A percentile compares a stretch with the other conserved stretches of the same genome.
phyloP scores from a whole-genome alignment of 2,329 filamentous ascomycete genomes.

The Microsporum canis region DNA sequence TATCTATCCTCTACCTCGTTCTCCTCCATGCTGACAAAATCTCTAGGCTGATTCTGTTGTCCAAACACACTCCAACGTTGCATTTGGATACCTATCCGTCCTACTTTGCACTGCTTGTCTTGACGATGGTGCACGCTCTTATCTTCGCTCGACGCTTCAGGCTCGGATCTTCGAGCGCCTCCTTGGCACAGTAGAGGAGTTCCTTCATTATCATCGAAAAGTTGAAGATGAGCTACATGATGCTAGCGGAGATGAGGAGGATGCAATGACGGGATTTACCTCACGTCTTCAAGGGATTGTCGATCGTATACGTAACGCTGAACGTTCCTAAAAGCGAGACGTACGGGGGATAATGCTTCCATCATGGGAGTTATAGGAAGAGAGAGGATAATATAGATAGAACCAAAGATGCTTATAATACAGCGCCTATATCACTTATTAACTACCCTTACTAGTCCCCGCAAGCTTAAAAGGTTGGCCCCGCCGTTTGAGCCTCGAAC shows the following conservation, averaged over 20 bases:
- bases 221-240: conserved; percentile 41
- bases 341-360: no score
- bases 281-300: conserved; percentile 44
- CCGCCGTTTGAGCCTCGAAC: no score
- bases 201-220: conserved; percentile 48
- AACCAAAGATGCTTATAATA: no score
- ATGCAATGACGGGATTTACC: conserved; percentile 43
- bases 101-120: conserved; percentile 72
- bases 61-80: conserved; percentile 68
- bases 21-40: conserved; percentile 3
- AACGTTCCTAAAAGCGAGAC: neutral
- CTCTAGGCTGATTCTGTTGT: conserved; percentile 44
- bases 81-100: conserved; percentile 75
- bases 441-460: no score
- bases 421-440: no score
- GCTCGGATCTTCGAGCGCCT: conserved; percentile 40
- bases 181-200: conserved; percentile 50
- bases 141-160: conserved; percentile 35
- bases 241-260: conserved; percentile 31
- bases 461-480: no score
- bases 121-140: conserved; percentile 34
- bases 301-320: conserved; percentile 29
- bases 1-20: conserved; percentile 12
- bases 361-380: no score
- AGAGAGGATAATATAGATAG: no score